Percentiles rank a stretch among this genome's conserved stretches.
Conservation (phyloP, 108 stramenopile species). For the Fragilaria crotonensis region DNA sequence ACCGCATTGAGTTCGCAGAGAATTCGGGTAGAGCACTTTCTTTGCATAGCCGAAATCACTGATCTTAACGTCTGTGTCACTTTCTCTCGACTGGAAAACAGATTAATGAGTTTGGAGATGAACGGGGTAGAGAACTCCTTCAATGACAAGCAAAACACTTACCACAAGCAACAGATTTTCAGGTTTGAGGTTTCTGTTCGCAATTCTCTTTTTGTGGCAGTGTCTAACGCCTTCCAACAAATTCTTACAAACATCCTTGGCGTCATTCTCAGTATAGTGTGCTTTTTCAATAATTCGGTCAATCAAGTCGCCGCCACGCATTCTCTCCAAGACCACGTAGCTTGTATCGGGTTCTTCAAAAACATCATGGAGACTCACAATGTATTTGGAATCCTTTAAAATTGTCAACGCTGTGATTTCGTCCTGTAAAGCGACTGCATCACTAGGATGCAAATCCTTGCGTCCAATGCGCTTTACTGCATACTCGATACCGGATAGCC, state of each 20-base stretch:
- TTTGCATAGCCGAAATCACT: slow-evolving; percentile 97
- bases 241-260: slow-evolving; percentile 46
- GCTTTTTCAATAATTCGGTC: slow-evolving; percentile 82
- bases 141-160: slow-evolving; percentile 51
- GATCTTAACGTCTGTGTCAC: slow-evolving; percentile 91
- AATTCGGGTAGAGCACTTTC: slow-evolving; percentile 51
- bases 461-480: slow-evolving; percentile 58
- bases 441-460: slow-evolving; percentile 41
- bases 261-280: slow-evolving; percentile 68
- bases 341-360: slow-evolving; percentile 63
- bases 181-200: slow-evolving; percentile 82
- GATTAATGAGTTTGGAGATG: not conserved
- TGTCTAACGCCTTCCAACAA: slow-evolving; percentile 70
- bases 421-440: slow-evolving; percentile 58
- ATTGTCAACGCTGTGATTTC: slow-evolving; percentile 51
- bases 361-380: slow-evolving; percentile 64
- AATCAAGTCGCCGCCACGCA: slow-evolving; percentile 90
- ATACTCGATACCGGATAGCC: slow-evolving; percentile 29
- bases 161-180: slow-evolving; percentile 72
- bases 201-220: slow-evolving; percentile 74
- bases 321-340: slow-evolving; percentile 65
- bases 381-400: slow-evolving; percentile 49
- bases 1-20: slow-evolving; percentile 70
- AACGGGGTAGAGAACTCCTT: slow-evolving; percentile 26
- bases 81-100: slow-evolving; percentile 29